Base-by-base conservation (phyloP, 108 stramenopile genomes). In the Conticribra guillardii region DNA sequence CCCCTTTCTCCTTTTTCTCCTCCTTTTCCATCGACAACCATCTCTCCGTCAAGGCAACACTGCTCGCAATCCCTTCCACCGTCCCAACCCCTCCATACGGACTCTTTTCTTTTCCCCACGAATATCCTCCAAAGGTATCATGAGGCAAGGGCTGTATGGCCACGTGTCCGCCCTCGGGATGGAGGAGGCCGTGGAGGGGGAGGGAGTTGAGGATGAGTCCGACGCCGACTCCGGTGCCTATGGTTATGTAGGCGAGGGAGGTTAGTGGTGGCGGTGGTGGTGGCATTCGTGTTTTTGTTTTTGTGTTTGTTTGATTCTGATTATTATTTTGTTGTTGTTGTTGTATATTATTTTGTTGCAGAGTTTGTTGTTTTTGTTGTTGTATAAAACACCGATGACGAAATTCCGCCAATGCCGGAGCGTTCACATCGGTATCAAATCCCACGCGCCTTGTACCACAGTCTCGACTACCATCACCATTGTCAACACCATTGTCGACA, bases 361-460 rank as follows among this genome's bases (percentile, higher is more conserved):
- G n/a, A n/a, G n/a, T n/a, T n/a, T n/a, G n/a, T n/a, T n/a, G n/a
- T n/a, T n/a, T n/a, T 16, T 53, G 54, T n/a, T 67, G 41, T 19
- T 26, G 17, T 28, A 18, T 8, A 31, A 59, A 59, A 15, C 34
- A 44, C 19, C 64, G 63, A 56, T 79, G 71, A 7, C 71, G 55
- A 84, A 76, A 97, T 69, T 99, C 98, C 16, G 97, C 94, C 29
- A 95, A 66, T 0, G 98, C 98, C 7, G 98, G 98, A 18, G 98
- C 98, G 85, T 99, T 99, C 3, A 99, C 98, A 76, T 99, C 98
- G 11, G 98, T 99, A 54, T 99, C 98, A 64, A 99, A 87, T 44
- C 63, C 67, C 4, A 92, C 70, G 8, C 23, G 8, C 30, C 17
- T 28, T 22, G n/a, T n/a, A n/a, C n/a, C n/a, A n/a, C n/a, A n/a